These are phyloP conservation scores for Aspergillus quadrilineatus DNA, from an alignment of 2,329 filamentous ascomycete genomes.

Conservation along the genomic window DNA sequence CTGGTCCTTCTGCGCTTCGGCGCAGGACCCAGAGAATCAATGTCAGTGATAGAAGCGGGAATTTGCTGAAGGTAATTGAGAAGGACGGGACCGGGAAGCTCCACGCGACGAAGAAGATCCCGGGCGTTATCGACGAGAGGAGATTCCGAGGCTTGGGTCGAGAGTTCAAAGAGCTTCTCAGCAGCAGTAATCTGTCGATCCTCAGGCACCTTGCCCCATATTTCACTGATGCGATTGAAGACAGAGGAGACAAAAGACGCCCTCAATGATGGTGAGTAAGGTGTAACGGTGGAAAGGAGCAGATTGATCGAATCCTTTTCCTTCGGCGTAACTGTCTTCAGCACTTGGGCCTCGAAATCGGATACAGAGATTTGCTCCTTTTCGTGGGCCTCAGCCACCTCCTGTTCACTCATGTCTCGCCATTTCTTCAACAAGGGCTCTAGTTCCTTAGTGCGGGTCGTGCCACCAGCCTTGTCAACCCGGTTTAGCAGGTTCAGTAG, in stretches of 20 bases:
- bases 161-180: constrained; percentile 43
- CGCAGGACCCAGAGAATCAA: constrained; percentile 69
- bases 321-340: constrained; percentile 55
- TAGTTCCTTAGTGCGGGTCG: constrained; percentile 70
- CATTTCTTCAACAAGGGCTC: constrained; percentile 72
- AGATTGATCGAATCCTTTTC: constrained; percentile 59
- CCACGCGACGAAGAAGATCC: constrained; percentile 69
- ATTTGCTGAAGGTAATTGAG: constrained; percentile 71
- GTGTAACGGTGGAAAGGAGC: constrained; percentile 53
- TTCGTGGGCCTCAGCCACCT: constrained; percentile 53
- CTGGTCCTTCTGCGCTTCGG: constrained; percentile 79
- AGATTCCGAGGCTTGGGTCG: constrained; percentile 31
- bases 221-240: constrained; percentile 66
- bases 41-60: constrained; percentile 65
- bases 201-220: constrained; percentile 61
- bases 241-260: constrained; percentile 61
- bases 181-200: constrained; percentile 39
- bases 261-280: constrained; percentile 45
- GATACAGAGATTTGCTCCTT: constrained; percentile 49
- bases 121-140: constrained; percentile 42
- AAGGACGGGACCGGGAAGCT: constrained; percentile 72
- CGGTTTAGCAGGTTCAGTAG: constrained; percentile 71
- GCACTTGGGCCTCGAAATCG: constrained; percentile 54
- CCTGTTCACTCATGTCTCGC: constrained; percentile 55
- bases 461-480: constrained; percentile 70